These are phyloP conservation scores for Ceratocystiopsis minuta DNA, from an alignment of 2,329 filamentous ascomycete species.

Conservation along the genomic window DNA sequence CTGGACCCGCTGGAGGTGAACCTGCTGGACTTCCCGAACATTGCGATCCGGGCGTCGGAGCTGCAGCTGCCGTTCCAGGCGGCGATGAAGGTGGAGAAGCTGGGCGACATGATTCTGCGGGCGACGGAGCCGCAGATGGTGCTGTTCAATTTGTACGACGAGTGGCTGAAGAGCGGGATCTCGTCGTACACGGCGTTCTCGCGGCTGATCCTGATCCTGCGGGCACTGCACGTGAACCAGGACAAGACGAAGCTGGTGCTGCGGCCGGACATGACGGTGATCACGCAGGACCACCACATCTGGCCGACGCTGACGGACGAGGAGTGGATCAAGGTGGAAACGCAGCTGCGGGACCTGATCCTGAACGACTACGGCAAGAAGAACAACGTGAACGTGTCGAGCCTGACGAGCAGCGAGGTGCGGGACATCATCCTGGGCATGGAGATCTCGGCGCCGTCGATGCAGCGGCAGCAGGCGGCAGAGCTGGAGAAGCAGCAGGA, in stretches of 20 bases:
- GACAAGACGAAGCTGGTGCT: slow-evolving; percentile 96
- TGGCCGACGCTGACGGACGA: slow-evolving; percentile 91
- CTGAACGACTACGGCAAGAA: slow-evolving; percentile 99
- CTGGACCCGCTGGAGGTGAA: slow-evolving; percentile 95
- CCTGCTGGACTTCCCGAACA: slow-evolving; percentile 94
- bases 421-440: slow-evolving; percentile 97
- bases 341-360: slow-evolving; percentile 84
- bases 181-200: slow-evolving; percentile 98
- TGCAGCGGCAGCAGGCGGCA: slow-evolving; percentile 95
- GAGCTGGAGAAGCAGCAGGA: slow-evolving; percentile 99
- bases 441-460: slow-evolving; percentile 95
- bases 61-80: slow-evolving; percentile 96
- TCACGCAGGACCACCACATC: slow-evolving; percentile 97
- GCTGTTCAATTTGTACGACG: slow-evolving; percentile 94
- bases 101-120: slow-evolving; percentile 95
- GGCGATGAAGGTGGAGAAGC: slow-evolving; percentile 98
- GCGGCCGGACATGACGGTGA: slow-evolving; percentile 91
- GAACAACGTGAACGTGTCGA: slow-evolving; percentile 98
- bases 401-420: slow-evolving; percentile 89
- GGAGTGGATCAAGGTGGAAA: slow-evolving; percentile 99
- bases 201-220: slow-evolving; percentile 77
- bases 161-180: slow-evolving; percentile 86
- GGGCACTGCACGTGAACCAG: slow-evolving; percentile 90
- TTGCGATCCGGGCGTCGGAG: slow-evolving; percentile 93
- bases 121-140: slow-evolving; percentile 99